These are phyloP conservation scores for Fusarium haematococcum DNA, from an alignment of 2,329 filamentous ascomycete genomes.

Conservation along the genomic window DNA sequence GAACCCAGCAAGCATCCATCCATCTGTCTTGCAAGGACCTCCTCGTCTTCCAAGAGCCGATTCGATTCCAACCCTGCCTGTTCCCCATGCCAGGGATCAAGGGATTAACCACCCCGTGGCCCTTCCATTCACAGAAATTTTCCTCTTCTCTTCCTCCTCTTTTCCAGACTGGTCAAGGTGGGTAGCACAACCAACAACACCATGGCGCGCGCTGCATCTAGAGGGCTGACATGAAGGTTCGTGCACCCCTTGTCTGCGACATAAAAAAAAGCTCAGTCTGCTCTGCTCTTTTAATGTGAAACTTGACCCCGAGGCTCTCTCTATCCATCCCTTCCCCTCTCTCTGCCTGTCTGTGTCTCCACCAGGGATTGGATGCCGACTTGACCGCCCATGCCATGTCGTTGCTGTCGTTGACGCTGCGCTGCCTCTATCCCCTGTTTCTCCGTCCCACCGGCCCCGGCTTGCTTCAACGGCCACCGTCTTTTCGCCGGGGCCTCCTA, in stretches of 20 bases:
- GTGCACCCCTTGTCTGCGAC: neutral
- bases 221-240: neutral
- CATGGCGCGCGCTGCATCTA: neutral
- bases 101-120: neutral
- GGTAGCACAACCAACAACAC: neutral
- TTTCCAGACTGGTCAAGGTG: neutral
- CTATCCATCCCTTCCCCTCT: neutral
- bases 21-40: neutral
- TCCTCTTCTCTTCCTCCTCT: neutral
- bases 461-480: neutral
- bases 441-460: neutral
- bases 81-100: slow-evolving; percentile 25
- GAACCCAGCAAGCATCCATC: neutral
- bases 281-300: neutral
- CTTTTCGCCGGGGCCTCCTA: neutral
- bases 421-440: neutral
- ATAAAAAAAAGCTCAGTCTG: neutral
- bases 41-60: slow-evolving; percentile 5
- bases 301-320: neutral
- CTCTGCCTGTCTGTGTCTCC: neutral
- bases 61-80: neutral
- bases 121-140: neutral
- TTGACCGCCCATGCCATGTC: slow-evolving; percentile 1
- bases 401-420: neutral
- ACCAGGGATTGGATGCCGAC: neutral